These are phyloP conservation scores for Halophytophthora polymorphica DNA, from an alignment of 352 stramenopile species.

Conservation along the genomic window DNA sequence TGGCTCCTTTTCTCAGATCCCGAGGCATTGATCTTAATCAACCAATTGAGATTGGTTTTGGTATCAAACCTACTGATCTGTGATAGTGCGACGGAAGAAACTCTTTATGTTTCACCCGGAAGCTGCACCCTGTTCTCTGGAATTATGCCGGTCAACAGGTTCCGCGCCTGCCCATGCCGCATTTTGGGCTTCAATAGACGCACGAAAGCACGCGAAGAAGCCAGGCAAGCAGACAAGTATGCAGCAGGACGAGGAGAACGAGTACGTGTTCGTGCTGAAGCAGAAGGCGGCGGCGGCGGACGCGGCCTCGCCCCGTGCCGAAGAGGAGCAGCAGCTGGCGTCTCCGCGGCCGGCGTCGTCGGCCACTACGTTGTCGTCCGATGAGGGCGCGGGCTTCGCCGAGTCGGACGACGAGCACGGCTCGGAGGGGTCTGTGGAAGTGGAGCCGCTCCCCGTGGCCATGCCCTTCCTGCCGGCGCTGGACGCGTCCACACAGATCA, in stretches of 20 bases:
- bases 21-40: too few species aligned
- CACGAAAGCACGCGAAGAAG: too few species aligned
- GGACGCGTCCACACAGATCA: constrained; percentile 85
- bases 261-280: constrained; percentile 73
- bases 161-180: too few species aligned
- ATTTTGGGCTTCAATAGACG: too few species aligned
- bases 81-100: too few species aligned
- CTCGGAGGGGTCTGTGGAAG: constrained; percentile 44
- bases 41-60: too few species aligned
- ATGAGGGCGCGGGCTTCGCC: constrained; percentile 26
- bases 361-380: constrained; percentile 25
- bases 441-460: constrained; percentile 41
- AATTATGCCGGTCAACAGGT: too few species aligned
- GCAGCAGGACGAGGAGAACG: constrained; percentile 42
- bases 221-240: neutral
- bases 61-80: too few species aligned
- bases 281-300: constrained; percentile 18
- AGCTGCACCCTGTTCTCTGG: too few species aligned
- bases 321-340: constrained; percentile 26
- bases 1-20: too few species aligned
- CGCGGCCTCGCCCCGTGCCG: constrained; percentile 23
- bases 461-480: constrained; percentile 73
- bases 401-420: constrained; percentile 25
- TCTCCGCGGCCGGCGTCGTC: constrained; percentile 19
- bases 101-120: too few species aligned